Percentiles rank a stretch among this genome's conserved stretches.
phyloP scores from a whole-genome alignment of 2,329 filamentous ascomycete genomes.

The Kalaharituber pfeilii region DNA sequence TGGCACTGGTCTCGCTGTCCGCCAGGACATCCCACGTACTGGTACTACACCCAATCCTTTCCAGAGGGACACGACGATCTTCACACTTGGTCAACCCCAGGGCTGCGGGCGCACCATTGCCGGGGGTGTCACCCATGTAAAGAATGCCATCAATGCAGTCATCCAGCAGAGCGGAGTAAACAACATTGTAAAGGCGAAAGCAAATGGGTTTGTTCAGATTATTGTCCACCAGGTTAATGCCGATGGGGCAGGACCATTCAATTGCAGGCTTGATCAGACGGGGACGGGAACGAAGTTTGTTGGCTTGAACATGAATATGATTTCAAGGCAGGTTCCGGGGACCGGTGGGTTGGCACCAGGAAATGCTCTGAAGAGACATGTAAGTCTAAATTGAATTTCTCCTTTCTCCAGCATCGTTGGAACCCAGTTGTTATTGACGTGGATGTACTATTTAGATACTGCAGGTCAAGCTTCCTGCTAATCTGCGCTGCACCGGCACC shows the following conservation, averaged over 20 bases:
- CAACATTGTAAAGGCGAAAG: conserved; percentile 34
- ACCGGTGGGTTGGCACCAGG: too few species aligned
- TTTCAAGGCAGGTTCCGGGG: too few species aligned
- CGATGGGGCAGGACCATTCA: conserved; percentile 39
- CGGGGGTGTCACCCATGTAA: conserved; percentile 38
- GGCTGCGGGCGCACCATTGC: conserved; percentile 42
- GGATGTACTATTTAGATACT: too few species aligned
- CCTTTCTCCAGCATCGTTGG: too few species aligned
- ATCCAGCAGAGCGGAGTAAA: conserved; percentile 1
- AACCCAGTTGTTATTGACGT: too few species aligned
- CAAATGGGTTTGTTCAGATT: conserved; percentile 32
- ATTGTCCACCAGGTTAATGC: conserved; percentile 40
- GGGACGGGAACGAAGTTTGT: not conserved
- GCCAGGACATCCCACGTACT: conserved; percentile 41
- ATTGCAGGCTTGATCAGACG: conserved; percentile 35
- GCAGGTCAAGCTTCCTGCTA: too few species aligned
- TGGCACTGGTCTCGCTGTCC: conserved; percentile 34
- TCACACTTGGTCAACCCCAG: conserved; percentile 31
- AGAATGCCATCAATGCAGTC: conserved; percentile 4
- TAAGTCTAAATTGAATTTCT: too few species aligned
- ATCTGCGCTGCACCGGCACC: conserved; percentile 37
- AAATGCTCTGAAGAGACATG: too few species aligned
- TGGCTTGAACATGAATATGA: too few species aligned
- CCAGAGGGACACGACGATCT: conserved; percentile 47
- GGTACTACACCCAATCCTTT: conserved; percentile 44